Evolutionary conservation across 768 basidiomycete genomes (phyloP).

Genomic region (Fibroporia radiculosa): DNA sequence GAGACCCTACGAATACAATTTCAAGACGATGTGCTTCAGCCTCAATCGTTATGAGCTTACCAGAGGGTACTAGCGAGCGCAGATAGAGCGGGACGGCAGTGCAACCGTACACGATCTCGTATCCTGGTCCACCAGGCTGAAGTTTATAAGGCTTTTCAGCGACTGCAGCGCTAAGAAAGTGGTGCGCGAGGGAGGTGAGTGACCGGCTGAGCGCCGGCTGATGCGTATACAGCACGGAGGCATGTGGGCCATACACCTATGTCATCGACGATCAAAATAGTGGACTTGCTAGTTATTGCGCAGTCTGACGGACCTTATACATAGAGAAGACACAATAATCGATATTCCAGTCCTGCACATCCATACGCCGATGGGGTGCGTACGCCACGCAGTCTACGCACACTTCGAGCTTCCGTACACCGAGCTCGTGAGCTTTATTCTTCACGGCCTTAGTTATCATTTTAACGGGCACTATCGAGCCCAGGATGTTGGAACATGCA

Average conservation of each 20-base stretch:
- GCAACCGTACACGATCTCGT: conserved; percentile 58
- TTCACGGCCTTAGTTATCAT: conserved; percentile 46
- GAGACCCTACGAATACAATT: too few relatives aligned
- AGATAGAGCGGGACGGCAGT: conserved; percentile 60
- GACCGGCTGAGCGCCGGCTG: conserved; percentile 38
- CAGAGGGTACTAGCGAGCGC: conserved; percentile 42
- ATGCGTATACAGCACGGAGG: conserved; percentile 59
- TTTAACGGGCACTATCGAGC: conserved; percentile 55
- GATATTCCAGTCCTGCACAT: conserved; percentile 71
- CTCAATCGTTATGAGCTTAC: too few relatives aligned
- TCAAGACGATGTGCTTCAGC: too few relatives aligned
- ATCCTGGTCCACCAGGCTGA: conserved; percentile 67
- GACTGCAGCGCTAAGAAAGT: conserved; percentile 53
- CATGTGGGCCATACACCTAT: conserved; percentile 72
- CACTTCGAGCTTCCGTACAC: conserved; percentile 55
- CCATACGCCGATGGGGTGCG: conserved; percentile 63
- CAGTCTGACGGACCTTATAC: conserved; percentile 60
- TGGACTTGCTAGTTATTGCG: too few relatives aligned
- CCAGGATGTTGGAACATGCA: conserved; percentile 71
- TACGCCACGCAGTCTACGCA: conserved; percentile 75
- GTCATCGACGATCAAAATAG: too few relatives aligned
- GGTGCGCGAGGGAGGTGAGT: conserved; percentile 54
- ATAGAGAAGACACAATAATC: conserved; percentile 67
- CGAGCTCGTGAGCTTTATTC: conserved; percentile 40
- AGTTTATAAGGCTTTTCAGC: conserved; percentile 48